phyloP scores from a whole-genome alignment of 164 flowering plant species.

The Vitis rotundifolia region DNA sequence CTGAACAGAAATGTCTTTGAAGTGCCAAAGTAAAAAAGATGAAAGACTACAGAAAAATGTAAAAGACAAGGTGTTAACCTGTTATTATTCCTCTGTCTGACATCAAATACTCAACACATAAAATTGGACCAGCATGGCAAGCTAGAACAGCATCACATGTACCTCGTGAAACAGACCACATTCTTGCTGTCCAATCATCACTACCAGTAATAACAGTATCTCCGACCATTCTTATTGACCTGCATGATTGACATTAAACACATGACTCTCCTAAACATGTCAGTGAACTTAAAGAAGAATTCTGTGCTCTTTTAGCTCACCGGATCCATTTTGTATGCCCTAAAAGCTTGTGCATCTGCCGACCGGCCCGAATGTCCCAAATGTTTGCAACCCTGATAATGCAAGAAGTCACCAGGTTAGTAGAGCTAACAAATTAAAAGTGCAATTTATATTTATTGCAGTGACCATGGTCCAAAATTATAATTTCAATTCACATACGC shows the following conservation, averaged over 20 bases:
- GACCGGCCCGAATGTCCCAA: slow-evolving; percentile 98
- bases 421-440: background rate
- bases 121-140: slow-evolving; percentile 95
- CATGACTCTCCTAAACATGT: background rate
- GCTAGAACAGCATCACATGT: slow-evolving; percentile 95
- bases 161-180: slow-evolving; percentile 96
- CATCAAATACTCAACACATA: slow-evolving; percentile 76
- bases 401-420: slow-evolving; percentile 14
- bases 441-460: background rate
- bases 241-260: slow-evolving; percentile 29
- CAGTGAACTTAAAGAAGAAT: background rate
- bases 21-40: background rate
- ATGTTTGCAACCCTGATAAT: slow-evolving; percentile 72
- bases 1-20: background rate
- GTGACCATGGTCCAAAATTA: slow-evolving; percentile 4
- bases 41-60: slow-evolving; percentile 2
- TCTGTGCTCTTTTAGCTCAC: slow-evolving; percentile 31
- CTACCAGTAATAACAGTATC: slow-evolving; percentile 92
- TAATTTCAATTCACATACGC: slow-evolving; percentile 48
- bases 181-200: slow-evolving; percentile 99
- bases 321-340: slow-evolving; percentile 97
- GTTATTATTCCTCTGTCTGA: slow-evolving; percentile 87
- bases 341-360: slow-evolving; percentile 88
- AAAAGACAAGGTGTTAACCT: slow-evolving; percentile 41
- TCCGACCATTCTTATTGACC: slow-evolving; percentile 96